Evolutionary conservation across 2,329 filamentous ascomycete genomes (phyloP), one percentile per base, ranked within the genome.

Genomic region (Claviceps fusiformis): DNA sequence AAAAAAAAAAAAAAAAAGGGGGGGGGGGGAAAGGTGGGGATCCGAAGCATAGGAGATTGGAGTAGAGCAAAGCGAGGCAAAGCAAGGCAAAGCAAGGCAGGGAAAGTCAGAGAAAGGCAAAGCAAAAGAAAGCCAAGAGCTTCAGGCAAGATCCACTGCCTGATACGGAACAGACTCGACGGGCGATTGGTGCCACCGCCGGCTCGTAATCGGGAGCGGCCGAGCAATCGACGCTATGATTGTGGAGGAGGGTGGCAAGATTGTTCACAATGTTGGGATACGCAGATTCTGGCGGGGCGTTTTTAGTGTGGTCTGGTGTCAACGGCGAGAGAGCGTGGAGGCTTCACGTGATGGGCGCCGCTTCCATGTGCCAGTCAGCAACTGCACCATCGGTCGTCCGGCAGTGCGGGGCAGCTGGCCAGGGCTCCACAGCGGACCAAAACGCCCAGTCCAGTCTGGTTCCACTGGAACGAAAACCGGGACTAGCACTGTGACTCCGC

Each of bases 321-420:
- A 13, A 39, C 11, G 37, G 37, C 10, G 35, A 13, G 35, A 13
- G 19, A 13, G 10, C 8, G 7, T 37, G 7, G 37, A 15, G 37
- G 37, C 17, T 15, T 8, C 39, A 41, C 39, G 39, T 41, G 39
- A 41, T 41, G 39, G 43, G 17, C 13, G 5, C 31, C 31, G 31
- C 19, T 19, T 19, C 19, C 19, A 19, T 19, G 19, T 19, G 31
- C 31, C 31, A 33, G 31, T 9, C 31, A 33, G 31, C 31, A 19
- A 19, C 31, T 33, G 31, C 9, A 5, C 31, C 9, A 33, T 33
- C 31, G 5, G 41, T 29, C n/a, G 24, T 17, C 8, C n/a, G 29
- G 11, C 27, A 43, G 51, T 53, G 51, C 51, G 51, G 51, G 51
- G 51, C 50, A 52, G 37, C 39, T 52, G 50, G 17, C 27, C 39